Base-by-base conservation (phyloP, 176 grass and related monocot species). In the Areca catechu region DNA sequence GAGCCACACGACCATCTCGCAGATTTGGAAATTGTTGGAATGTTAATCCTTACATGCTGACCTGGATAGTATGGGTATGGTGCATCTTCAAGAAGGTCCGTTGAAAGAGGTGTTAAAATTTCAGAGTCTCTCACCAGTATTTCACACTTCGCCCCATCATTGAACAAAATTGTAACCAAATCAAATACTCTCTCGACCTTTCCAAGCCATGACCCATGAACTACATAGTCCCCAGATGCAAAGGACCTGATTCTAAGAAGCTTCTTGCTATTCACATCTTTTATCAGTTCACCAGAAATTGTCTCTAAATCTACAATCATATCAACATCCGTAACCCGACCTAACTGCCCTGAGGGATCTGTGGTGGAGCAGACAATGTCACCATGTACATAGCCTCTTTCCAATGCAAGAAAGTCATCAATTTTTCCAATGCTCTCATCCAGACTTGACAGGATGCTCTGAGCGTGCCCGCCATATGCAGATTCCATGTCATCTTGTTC, bases 171-270 rank as follows among this genome's bases (percentile, higher is more conserved):
- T 21, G 74, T 98, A 50, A 89, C 88, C 51, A 79, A 58, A 74
- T 98, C 87, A 78, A 83, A 88, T 62, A 76, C 84, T 56, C 57
- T 81, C 50, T 87, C 83, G 34, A 98, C 84, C 49, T 73, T 76
- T 25, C 93, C 93, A 73, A 98, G 77, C 93, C 93, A 98, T 69
- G 88, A 74, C 48, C 93, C 93, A 88, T 78, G 79, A 62, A 92
- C 73, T 57, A 98, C 88, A 0, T 56, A 64, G 58, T 98, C 93
- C 20, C 88, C 93, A 17, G 78, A 60, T 63, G 81, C 74, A 72
- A 98, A 92, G 37, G 87, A 82, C 62, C 84, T 89, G 62, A 89
- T 49, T 73, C 93, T 98, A 22, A 56, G 77, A 63, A 98, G 88
- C 24, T 57, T 80, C 75, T 89, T 88, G 59, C 87, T 88, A 67